Evolutionary conservation across 2,329 filamentous ascomycete genomes (phyloP).

Genomic region (Davidsoniella neocaledoniae): DNA sequence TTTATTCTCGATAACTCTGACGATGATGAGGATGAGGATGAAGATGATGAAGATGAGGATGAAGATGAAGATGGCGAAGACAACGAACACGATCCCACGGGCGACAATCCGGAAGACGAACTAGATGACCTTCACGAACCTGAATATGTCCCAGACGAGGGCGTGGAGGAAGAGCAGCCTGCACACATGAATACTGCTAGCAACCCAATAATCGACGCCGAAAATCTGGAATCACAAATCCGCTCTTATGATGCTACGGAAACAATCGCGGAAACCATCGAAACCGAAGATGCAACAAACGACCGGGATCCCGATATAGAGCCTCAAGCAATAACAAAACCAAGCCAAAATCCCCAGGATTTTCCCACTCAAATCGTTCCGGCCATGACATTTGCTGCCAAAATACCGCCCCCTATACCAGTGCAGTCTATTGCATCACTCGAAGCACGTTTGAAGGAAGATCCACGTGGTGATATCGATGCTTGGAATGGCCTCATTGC

Average conservation of each 20-base stretch:
- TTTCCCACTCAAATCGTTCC: background rate
- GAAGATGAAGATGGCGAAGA: constrained; percentile 15
- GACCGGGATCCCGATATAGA: background rate
- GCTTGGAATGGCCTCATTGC: constrained; percentile 80
- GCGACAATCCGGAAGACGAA: background rate
- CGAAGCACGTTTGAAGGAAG: constrained; percentile 81
- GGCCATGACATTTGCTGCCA: constrained; percentile 1
- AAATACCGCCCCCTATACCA: constrained; percentile 2
- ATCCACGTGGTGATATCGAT: constrained; percentile 80
- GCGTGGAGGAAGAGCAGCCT: background rate
- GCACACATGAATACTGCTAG: background rate
- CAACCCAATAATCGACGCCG: background rate
- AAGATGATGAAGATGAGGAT: constrained; percentile 1
- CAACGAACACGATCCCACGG: background rate
- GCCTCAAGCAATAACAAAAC: background rate
- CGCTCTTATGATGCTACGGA: background rate
- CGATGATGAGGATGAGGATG: constrained; percentile 29
- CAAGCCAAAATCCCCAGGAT: background rate
- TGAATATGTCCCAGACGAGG: background rate
- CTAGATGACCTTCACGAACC: constrained; percentile 5
- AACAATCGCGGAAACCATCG: background rate
- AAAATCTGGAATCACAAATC: background rate
- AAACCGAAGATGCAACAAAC: background rate
- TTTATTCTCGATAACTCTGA: constrained; percentile 45
- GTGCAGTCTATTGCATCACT: constrained; percentile 48